Evolutionary conservation across 2,329 filamentous ascomycete genomes (phyloP).

Genomic region (Exserohilum rostratum): DNA sequence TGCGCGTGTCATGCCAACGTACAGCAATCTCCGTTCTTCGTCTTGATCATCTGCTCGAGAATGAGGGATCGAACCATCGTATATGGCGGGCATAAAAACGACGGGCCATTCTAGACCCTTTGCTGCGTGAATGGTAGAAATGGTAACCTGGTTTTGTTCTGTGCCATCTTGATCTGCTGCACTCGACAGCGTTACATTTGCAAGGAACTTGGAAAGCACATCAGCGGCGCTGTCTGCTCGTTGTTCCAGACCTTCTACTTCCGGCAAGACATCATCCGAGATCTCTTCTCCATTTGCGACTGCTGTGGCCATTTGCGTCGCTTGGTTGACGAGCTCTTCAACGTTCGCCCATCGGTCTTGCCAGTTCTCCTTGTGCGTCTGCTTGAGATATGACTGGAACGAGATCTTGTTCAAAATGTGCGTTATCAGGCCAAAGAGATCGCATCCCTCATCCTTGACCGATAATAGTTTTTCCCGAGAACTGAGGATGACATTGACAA

Average conservation of each 20-base stretch:
- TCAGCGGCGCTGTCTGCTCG: constrained; percentile 61
- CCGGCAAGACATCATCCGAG: constrained; percentile 61
- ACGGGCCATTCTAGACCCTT: constrained; percentile 97
- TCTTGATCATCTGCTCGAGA: constrained; percentile 81
- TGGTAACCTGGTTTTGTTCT: constrained; percentile 72
- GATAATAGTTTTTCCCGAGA: constrained; percentile 61
- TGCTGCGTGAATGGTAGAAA: constrained; percentile 94
- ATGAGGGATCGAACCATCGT: constrained; percentile 90
- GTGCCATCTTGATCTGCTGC: constrained; percentile 68
- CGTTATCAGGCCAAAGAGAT: constrained; percentile 58
- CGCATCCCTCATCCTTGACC: constrained; percentile 45
- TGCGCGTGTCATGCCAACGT: constrained; percentile 96
- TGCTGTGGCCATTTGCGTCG: constrained; percentile 68
- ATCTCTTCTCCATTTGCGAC: constrained; percentile 49
- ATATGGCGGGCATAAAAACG: constrained; percentile 89
- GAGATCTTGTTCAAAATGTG: constrained; percentile 68
- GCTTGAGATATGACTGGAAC: constrained; percentile 75
- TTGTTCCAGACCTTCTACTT: constrained; percentile 75
- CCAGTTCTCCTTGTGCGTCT: constrained; percentile 67
- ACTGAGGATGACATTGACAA: constrained; percentile 66
- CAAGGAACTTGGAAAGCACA: constrained; percentile 78
- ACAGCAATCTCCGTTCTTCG: constrained; percentile 86
- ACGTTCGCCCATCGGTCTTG: constrained; percentile 86
- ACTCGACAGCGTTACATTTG: constrained; percentile 80
- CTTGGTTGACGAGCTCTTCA: constrained; percentile 82